phyloP scores from a whole-genome alignment of 176 grass and related monocot genomes.

The Cocos nucifera region DNA sequence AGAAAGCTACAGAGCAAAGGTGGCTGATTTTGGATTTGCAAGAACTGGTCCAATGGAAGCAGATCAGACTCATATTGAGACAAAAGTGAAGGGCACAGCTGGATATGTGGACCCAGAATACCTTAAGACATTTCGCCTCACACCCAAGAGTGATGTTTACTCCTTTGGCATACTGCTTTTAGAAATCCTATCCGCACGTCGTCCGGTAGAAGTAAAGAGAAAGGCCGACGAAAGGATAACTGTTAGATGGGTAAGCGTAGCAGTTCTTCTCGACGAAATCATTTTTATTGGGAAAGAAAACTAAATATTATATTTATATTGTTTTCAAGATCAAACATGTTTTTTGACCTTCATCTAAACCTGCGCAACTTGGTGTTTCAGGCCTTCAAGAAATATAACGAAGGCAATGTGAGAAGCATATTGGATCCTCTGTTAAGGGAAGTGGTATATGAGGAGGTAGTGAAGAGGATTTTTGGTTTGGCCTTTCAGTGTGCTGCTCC shows the following conservation, averaged over 20 bases:
- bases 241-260: slow-evolving; percentile 72
- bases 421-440: slow-evolving; percentile 46
- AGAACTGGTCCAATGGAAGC: slow-evolving; percentile 65
- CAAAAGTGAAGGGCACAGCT: slow-evolving; percentile 75
- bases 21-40: slow-evolving; percentile 94
- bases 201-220: slow-evolving; percentile 65
- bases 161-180: slow-evolving; percentile 90
- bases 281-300: no score
- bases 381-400: slow-evolving; percentile 38
- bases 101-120: slow-evolving; percentile 95
- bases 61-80: slow-evolving; percentile 73
- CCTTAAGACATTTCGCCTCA: slow-evolving; percentile 65
- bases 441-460: slow-evolving; percentile 32
- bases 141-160: slow-evolving; percentile 85
- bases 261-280: no score
- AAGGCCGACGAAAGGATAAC: slow-evolving; percentile 66
- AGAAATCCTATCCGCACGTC: slow-evolving; percentile 82
- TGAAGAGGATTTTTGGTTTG: slow-evolving; percentile 37
- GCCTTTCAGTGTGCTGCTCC: slow-evolving; percentile 45
- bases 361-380: slow-evolving; percentile 7
- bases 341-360: no score
- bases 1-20: slow-evolving; percentile 76
- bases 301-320: no score
- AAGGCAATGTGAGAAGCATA: slow-evolving; percentile 31
- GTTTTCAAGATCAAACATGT: no score